These are phyloP conservation scores for Leucocoprinus sp. DNA, from an alignment of 768 basidiomycete species.

Conservation along the genomic window DNA sequence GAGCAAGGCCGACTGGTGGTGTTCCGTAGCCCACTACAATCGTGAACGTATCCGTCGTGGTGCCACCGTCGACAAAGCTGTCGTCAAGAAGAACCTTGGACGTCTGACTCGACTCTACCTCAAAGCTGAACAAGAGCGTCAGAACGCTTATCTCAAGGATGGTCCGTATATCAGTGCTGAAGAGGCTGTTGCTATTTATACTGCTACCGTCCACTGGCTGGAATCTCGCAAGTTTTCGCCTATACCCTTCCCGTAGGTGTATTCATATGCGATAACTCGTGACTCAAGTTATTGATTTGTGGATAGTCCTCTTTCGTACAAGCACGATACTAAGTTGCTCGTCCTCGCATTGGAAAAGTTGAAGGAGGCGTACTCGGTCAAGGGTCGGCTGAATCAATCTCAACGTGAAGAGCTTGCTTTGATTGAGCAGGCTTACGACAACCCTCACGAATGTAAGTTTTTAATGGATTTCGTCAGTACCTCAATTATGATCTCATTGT, in stretches of 20 bases:
- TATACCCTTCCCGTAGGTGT: slow-evolving; percentile 88
- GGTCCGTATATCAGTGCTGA: slow-evolving; percentile 99
- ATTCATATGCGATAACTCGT: not conserved
- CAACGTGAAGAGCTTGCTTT: slow-evolving; percentile 97
- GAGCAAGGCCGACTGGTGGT: slow-evolving; percentile 99
- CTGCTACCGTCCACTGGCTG: slow-evolving; percentile 97
- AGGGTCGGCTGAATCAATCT: slow-evolving; percentile 94
- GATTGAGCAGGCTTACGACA: slow-evolving; percentile 98
- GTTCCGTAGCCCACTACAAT: slow-evolving; percentile 97
- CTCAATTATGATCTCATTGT: slow-evolving; percentile 6
- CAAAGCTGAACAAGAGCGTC: slow-evolving; percentile 98
- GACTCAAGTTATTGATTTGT: not conserved
- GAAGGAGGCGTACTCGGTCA: slow-evolving; percentile 98
- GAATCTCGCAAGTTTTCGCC: slow-evolving; percentile 97
- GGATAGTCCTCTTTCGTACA: slow-evolving; percentile 84
- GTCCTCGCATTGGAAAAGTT: slow-evolving; percentile 96
- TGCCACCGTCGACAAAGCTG: slow-evolving; percentile 96
- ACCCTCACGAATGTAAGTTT: slow-evolving; percentile 88
- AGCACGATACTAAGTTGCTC: slow-evolving; percentile 96
- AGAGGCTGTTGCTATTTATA: slow-evolving; percentile 98
- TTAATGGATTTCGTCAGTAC: not conserved
- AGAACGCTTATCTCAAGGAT: slow-evolving; percentile 98
- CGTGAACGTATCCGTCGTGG: slow-evolving; percentile 95
- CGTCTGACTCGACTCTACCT: slow-evolving; percentile 95
- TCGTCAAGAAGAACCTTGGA: slow-evolving; percentile 98